Base-by-base conservation (phyloP, 2,329 filamentous ascomycete genomes). In the Talaromyces sp. region DNA sequence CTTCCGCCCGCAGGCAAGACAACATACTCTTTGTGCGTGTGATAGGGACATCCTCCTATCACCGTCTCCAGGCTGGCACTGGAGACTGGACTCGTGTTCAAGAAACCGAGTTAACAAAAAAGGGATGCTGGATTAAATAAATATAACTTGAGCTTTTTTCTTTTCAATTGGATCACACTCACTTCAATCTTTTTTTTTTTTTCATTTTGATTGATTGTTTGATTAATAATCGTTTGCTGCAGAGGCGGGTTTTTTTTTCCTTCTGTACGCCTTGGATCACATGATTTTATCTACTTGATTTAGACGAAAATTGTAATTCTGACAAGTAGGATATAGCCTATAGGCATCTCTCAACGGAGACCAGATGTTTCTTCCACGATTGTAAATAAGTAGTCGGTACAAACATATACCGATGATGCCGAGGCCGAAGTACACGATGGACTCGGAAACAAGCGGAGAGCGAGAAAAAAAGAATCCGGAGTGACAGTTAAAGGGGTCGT, bases 11-110 rank as follows among this genome's bases (percentile, higher is more conserved):
- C 7, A 11, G 8, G 19, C 11, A 25, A 52, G 48, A 39, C 48
- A 17, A 52, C 17, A 13, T 25, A 22, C 15, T 5, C 13, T 25
- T 52, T 39, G 11, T 39, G 36, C n/a, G 11, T 52, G 48, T 52
- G 48, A 52, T 39, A 39, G 48, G 48, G 33, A 37, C 48, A 52
- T 52, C 48, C 48, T 52, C 48, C 48, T 39, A 39, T 52, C 48
- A 52, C 48, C 3, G 35, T 52, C 48, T 52, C 35, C 33, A 7
- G 35, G 33, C 48, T 39, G 48, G 48, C n/a, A 52, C 33, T 17
- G 13, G 48, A 52, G 35, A 39, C 31, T 25, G 33, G 19, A 10
- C 48, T 52, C 35, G 48, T 37, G 48, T 52, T 52, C 48, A 37
- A 52, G 48, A 22, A 52, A 52, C n/a, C 48, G 31, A 52, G 48